Percentiles rank a stretch among this genome's conserved stretches.
Evolutionary conservation across 1,284 basidiomycete species (phyloP).

Genomic region (Puccinia hordei): DNA sequence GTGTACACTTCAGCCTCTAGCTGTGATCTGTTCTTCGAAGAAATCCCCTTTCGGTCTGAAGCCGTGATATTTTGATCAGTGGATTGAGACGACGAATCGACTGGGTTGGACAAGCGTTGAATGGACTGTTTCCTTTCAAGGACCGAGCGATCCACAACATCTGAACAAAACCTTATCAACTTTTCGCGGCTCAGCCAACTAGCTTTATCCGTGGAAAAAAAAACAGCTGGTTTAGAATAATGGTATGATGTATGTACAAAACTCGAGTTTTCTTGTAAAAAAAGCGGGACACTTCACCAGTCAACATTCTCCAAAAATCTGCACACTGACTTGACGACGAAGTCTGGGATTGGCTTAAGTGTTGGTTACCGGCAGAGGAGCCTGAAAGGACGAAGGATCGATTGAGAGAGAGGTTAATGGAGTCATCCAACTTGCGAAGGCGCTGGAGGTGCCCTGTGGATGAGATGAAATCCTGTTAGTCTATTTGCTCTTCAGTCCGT

Average conservation of each 20-base stretch:
- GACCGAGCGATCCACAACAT: slow-evolving; percentile 25
- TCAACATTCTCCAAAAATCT: slow-evolving; percentile 24
- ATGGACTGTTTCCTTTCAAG: background rate
- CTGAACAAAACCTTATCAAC: slow-evolving; percentile 23
- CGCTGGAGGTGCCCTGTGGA: slow-evolving; percentile 7
- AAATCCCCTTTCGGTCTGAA: background rate
- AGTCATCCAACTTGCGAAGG: slow-evolving; percentile 38
- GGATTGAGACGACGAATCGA: background rate
- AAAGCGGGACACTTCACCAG: background rate
- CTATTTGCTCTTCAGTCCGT: background rate
- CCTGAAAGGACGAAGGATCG: background rate
- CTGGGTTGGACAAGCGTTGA: background rate
- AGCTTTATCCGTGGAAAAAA: background rate
- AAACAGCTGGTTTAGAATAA: background rate
- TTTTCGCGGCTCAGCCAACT: slow-evolving; percentile 28
- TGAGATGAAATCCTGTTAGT: background rate
- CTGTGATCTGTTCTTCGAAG: background rate
- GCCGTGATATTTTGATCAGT: background rate
- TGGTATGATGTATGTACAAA: background rate
- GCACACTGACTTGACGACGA: slow-evolving; percentile 1
- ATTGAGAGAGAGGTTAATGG: slow-evolving; percentile 30
- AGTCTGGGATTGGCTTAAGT: background rate
- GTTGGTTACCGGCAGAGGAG: background rate
- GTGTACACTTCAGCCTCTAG: slow-evolving; percentile 23
- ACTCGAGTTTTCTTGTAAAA: background rate